phyloP scores from a whole-genome alignment of 1,284 basidiomycete species.

The Cryptococcus sp. region DNA sequence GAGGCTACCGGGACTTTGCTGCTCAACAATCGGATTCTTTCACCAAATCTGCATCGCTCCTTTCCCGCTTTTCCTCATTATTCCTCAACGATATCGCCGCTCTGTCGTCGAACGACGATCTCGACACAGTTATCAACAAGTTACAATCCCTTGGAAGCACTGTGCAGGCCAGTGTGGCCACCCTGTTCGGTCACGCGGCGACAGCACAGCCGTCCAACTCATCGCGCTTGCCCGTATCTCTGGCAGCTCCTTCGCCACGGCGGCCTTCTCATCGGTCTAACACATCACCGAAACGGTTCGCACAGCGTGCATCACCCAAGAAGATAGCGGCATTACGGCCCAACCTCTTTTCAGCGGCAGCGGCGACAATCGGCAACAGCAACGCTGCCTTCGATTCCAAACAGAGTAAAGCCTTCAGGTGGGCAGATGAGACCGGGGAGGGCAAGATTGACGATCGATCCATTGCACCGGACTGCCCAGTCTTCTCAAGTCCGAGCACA shows the following conservation, averaged over 20 bases:
- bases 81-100: slow-evolving; percentile 11
- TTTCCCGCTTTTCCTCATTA: slow-evolving; percentile 14
- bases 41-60: slow-evolving; percentile 50
- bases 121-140: slow-evolving; percentile 10
- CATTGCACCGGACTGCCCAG: slow-evolving; percentile 20
- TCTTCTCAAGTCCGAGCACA: slow-evolving; percentile 17
- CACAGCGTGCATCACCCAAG: slow-evolving; percentile 13
- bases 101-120: slow-evolving; percentile 5
- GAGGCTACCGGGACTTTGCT: slow-evolving; percentile 66
- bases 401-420: slow-evolving; percentile 8
- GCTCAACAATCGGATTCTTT: slow-evolving; percentile 67
- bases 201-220: slow-evolving; percentile 4
- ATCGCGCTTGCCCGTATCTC: slow-evolving; percentile 10
- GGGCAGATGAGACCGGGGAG: slow-evolving; percentile 21
- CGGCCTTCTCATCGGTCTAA: slow-evolving; percentile 8
- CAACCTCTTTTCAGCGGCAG: slow-evolving; percentile 9
- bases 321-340: slow-evolving; percentile 7
- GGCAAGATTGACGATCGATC: slow-evolving; percentile 23
- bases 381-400: neutral
- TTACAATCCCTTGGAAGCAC: slow-evolving; percentile 14
- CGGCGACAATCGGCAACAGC: neutral
- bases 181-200: slow-evolving; percentile 17
- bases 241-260: slow-evolving; percentile 20
- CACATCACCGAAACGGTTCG: slow-evolving; percentile 6
- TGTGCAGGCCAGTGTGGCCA: slow-evolving; percentile 12